Evolutionary conservation across 2,329 filamentous ascomycete genomes (phyloP).

Genomic region (Elsinoe perseae): DNA sequence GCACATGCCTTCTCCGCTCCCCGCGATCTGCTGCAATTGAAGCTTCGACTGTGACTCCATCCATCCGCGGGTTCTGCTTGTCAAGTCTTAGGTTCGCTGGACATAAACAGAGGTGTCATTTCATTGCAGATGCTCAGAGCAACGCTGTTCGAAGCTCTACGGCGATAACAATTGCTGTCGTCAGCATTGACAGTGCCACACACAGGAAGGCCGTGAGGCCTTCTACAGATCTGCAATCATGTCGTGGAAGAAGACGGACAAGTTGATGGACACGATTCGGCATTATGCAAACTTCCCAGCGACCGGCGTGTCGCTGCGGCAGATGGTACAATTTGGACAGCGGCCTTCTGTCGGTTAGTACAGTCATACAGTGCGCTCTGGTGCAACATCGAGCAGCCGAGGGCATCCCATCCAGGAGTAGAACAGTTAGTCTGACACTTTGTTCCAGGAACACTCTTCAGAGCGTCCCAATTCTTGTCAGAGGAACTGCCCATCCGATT

Average conservation of each 20-base stretch:
- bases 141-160: background rate
- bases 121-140: background rate
- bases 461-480: conserved; percentile 94
- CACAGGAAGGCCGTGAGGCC: conserved; percentile 19
- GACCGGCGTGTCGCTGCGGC: conserved; percentile 88
- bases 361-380: background rate
- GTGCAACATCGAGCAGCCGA: background rate
- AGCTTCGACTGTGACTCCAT: conserved; percentile 14
- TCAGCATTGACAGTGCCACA: conserved; percentile 1
- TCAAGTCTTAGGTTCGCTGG: background rate
- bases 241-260: conserved; percentile 88
- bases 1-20: conserved; percentile 4
- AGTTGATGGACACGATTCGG: conserved; percentile 92
- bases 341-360: conserved; percentile 63
- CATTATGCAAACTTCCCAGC: conserved; percentile 96
- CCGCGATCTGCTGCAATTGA: conserved; percentile 8
- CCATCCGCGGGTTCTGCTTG: conserved; percentile 1
- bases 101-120: background rate
- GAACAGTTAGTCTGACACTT: background rate
- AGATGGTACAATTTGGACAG: conserved; percentile 99
- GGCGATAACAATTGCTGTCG: conserved; percentile 2
- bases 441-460: conserved; percentile 78
- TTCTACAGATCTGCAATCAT: conserved; percentile 41
- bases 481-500: conserved; percentile 96
- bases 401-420: background rate